A percentile compares a stretch with the other conserved stretches of the same genome.
Conservation (phyloP, 805 yeast species). For the Komagataella ulmi region DNA sequence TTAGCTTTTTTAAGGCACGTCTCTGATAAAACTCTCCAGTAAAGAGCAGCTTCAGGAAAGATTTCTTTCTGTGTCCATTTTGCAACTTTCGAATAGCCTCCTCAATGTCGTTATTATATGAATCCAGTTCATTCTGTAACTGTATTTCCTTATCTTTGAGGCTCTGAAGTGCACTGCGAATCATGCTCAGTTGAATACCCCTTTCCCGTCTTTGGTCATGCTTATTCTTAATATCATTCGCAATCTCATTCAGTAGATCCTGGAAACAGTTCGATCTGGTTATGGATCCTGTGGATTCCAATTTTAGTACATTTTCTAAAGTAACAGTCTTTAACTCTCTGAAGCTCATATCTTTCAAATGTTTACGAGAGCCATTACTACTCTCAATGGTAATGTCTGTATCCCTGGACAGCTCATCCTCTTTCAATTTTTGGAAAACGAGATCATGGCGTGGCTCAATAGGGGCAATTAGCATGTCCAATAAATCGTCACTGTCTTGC, state of each 20-base stretch:
- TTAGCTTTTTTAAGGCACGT: constrained; percentile 46
- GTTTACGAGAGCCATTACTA: constrained; percentile 34
- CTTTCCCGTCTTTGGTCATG: constrained; percentile 28
- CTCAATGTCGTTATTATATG: constrained; percentile 35
- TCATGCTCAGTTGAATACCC: constrained; percentile 25
- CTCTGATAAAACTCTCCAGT: constrained; percentile 69
- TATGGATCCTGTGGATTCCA: constrained; percentile 56
- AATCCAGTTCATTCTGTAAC: constrained; percentile 27
- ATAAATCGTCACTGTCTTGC: constrained; percentile 56
- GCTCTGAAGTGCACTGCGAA: constrained; percentile 27
- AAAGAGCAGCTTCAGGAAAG: constrained; percentile 38
- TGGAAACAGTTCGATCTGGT: constrained; percentile 65
- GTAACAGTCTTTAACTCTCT: constrained; percentile 70
- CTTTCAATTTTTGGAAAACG: constrained; percentile 40
- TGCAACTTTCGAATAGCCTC: constrained; percentile 27
- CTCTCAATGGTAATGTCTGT: constrained; percentile 17
- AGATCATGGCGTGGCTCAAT: constrained; percentile 60
- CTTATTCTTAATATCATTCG: constrained; percentile 53
- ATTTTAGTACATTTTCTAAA: constrained; percentile 58
- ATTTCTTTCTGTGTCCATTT: constrained; percentile 30
- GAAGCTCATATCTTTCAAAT: constrained; percentile 37
- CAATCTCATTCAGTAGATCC: constrained; percentile 67
- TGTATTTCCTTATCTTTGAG: constrained; percentile 30
- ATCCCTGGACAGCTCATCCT: constrained; percentile 19
- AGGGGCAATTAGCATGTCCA: constrained; percentile 55